Base-by-base conservation (phyloP, 768 basidiomycete species). In the Mycena polygramma region DNA sequence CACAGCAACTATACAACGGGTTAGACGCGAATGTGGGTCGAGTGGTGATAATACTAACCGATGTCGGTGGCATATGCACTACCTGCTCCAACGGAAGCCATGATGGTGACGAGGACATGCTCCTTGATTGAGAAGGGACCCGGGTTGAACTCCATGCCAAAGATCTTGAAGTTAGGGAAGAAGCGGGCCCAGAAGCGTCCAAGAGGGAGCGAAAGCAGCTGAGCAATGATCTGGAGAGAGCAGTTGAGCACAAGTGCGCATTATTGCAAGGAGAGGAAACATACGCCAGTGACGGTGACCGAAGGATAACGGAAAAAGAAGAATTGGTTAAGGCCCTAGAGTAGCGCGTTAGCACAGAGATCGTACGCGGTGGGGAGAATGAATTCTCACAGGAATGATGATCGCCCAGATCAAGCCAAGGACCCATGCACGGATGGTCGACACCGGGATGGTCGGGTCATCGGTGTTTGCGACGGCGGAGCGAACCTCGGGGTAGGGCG, bases 101-200 rank as follows among this genome's bases (percentile, higher is more conserved):
- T 72, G 70, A 88, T 84, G 60, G 85, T 86, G 72, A 88, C 83
- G 69, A 88, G 77, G 55, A 93, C 93, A 77, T 93, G 91, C 74
- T 94, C 92, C 76, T 94, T 94, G 77, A 93, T 88, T 2, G 87
- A 86, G 80, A 94, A 94, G 2, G 88, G 91, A 35, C 93, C 93
- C 0, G 93, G 92, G 77, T 94, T 94, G 49, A 94, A 75, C 7
- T 86, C 81, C 57, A 90, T 69, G 13, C 91, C 91, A 49, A 91
- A 88, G 65, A 92, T 83, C 48, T 78, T 85, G 76, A 84, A 82
- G 66, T 84, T 83, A 17, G 91, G 92, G 35, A 92, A 57, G 66
- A 82, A 81, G 10, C 83, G 80, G 0, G 89, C 89, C 79, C 88
- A 89, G 1, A 85, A 79, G 48, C 86, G 83, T 46, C 93, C 93